Base-by-base conservation (phyloP, 164 flowering plant species). In the Hamamelis virginiana region DNA sequence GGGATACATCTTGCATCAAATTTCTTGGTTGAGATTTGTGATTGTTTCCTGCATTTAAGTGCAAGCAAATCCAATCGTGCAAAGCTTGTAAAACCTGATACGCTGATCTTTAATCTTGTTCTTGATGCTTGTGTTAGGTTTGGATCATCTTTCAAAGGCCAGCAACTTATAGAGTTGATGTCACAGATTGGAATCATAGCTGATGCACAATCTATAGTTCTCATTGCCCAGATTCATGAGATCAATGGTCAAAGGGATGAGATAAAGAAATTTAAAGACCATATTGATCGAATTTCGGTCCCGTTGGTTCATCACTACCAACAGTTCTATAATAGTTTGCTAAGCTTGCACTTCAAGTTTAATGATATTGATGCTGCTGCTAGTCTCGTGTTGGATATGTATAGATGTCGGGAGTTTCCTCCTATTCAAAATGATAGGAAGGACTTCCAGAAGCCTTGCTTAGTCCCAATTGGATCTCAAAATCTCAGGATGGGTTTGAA, bases 111-210 rank as follows among this genome's bases (percentile, higher is more conserved):
- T 76, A 92, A 90, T 75, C n/a, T n/a, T n/a, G n/a, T n/a, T n/a
- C n/a, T n/a, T n/a, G n/a, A n/a, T n/a, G n/a, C n/a, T n/a, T n/a
- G 85, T 92, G 70, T 82, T 92, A 11, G 94, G 87, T 66, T 67
- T 81, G 60, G n/a, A n/a, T n/a, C n/a, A n/a, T n/a, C n/a, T n/a
- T n/a, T n/a, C n/a, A n/a, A n/a, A n/a, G n/a, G n/a, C n/a, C n/a
- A n/a, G 85, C n/a, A n/a, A n/a, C n/a, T n/a, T n/a, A n/a, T n/a
- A n/a, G n/a, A n/a, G n/a, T n/a, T n/a, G n/a, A n/a, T 92, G 94
- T 64, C 96, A 45, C 69, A 56, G 68, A 59, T 68, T 27, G 88
- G 90, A 11, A 78, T 86, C 2, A 63, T 77, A 45, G 97, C 87
- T 55, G 94, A 92, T 84, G 91, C 89, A 14, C 68, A 75, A 66